Evolutionary conservation across 2,329 filamentous ascomycete species (phyloP).

Genomic region (Fusarium odoratissimum): DNA sequence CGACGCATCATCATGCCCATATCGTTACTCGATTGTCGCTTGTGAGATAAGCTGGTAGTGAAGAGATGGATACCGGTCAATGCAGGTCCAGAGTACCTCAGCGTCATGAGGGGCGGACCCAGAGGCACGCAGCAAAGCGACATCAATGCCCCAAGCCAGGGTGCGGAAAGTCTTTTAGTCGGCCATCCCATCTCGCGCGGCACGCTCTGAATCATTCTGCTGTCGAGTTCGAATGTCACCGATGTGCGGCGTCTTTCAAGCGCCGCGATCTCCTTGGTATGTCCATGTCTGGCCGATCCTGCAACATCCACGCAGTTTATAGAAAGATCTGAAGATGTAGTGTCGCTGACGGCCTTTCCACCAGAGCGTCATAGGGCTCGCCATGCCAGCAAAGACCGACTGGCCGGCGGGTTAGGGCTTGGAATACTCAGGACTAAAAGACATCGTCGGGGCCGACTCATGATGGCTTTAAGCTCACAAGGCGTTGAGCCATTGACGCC

Average conservation of each 20-base stretch:
- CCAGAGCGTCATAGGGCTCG: neutral
- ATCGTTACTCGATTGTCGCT: rapidly evolving
- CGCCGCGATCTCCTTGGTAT: neutral
- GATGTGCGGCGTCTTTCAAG: neutral
- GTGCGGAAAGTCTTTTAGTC: neutral
- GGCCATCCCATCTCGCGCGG: neutral
- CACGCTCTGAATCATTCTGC: neutral
- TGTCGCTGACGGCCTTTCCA: too few species aligned
- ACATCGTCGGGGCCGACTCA: neutral
- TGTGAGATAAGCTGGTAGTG: rapidly evolving
- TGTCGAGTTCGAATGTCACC: neutral
- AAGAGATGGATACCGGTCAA: rapidly evolving
- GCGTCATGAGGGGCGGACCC: neutral
- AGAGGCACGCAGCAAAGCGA: neutral
- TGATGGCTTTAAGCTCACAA: rapidly evolving
- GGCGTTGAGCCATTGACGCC: rapidly evolving
- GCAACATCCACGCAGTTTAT: too few species aligned
- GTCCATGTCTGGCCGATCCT: rapidly evolving
- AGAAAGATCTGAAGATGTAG: too few species aligned
- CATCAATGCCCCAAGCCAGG: neutral
- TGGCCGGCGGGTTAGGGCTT: neutral
- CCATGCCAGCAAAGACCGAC: neutral
- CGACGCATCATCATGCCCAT: neutral
- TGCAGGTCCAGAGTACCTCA: rapidly evolving
- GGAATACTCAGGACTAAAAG: neutral